Evolutionary conservation across 108 stramenopile species (phyloP).

Genomic region (Nitzschia sp.): DNA sequence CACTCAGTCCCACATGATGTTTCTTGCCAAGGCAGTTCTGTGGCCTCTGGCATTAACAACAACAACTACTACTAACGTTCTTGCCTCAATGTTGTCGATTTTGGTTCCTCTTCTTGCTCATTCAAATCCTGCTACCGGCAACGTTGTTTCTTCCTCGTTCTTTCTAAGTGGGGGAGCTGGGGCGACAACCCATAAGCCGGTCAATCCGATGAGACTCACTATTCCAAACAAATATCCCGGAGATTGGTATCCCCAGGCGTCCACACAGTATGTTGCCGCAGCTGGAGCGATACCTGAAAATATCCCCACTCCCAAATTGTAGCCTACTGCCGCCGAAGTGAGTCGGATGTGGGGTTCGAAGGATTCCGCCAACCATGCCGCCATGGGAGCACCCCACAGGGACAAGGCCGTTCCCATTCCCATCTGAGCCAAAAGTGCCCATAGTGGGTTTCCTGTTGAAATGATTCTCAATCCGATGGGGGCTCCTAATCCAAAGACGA

Average conservation of each 20-base stretch:
- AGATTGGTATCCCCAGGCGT: slow-evolving; percentile 32
- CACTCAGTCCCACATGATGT: too few relatives aligned
- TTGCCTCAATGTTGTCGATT: too few relatives aligned
- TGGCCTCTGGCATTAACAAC: too few relatives aligned
- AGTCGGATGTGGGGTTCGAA: slow-evolving; percentile 64
- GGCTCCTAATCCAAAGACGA: slow-evolving; percentile 42
- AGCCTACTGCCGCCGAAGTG: slow-evolving; percentile 75
- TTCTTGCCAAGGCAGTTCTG: too few relatives aligned
- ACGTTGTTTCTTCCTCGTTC: too few relatives aligned
- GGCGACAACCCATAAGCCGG: slow-evolving; percentile 48
- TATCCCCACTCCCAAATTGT: slow-evolving; percentile 69
- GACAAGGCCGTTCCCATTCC: slow-evolving; percentile 52
- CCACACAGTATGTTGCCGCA: slow-evolving; percentile 54
- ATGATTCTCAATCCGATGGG: slow-evolving; percentile 44
- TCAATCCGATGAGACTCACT: slow-evolving; percentile 43
- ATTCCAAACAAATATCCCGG: slow-evolving; percentile 52
- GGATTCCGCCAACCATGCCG: slow-evolving; percentile 76
- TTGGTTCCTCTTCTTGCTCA: too few relatives aligned
- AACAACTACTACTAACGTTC: too few relatives aligned
- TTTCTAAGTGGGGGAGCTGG: slow-evolving; percentile 26
- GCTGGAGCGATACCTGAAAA: slow-evolving; percentile 56
- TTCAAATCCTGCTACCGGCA: too few relatives aligned
- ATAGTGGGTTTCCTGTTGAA: slow-evolving; percentile 9
- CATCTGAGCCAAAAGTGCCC: slow-evolving; percentile 54
- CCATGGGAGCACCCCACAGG: slow-evolving; percentile 79